phyloP scores from a whole-genome alignment of 2,329 filamentous ascomycete species.

The Claviceps quebecensis region DNA sequence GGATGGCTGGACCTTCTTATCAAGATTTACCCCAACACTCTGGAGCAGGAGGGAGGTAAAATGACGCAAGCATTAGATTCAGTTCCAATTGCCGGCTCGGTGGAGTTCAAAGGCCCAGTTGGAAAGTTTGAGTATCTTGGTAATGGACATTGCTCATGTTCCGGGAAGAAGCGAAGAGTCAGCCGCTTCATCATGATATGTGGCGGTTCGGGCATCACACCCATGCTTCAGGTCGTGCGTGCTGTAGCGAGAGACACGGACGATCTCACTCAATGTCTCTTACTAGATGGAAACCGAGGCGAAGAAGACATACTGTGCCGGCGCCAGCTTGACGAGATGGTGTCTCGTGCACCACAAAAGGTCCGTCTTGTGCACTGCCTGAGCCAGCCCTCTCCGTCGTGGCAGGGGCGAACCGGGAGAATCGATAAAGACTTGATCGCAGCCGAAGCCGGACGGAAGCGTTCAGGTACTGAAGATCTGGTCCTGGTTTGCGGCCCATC shows the following conservation, averaged over 20 bases:
- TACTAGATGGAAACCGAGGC: constrained; percentile 65
- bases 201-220: constrained; percentile 82
- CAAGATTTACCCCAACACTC: constrained; percentile 62
- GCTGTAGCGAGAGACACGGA: constrained; percentile 51
- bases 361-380: constrained; percentile 58
- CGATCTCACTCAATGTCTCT: constrained; percentile 53
- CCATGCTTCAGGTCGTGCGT: constrained; percentile 70
- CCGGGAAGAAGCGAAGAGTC: constrained; percentile 40
- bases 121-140: constrained; percentile 75
- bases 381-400: constrained; percentile 45
- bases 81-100: constrained; percentile 54
- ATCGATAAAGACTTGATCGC: constrained; percentile 50
- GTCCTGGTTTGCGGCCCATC: constrained; percentile 70
- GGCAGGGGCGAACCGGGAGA: constrained; percentile 55
- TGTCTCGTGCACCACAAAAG: constrained; percentile 34
- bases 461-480: constrained; percentile 36
- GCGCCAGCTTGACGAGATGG: constrained; percentile 54
- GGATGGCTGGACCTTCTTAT: constrained; percentile 63
- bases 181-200: constrained; percentile 73
- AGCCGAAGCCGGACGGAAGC: constrained; percentile 36
- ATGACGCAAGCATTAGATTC: constrained; percentile 72
- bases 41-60: constrained; percentile 48
- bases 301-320: constrained; percentile 75
- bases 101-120: constrained; percentile 80
- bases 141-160: constrained; percentile 47